Evolutionary conservation across 805 yeast genomes (phyloP).

Genomic region (Nakazawaea molendinolei): DNA sequence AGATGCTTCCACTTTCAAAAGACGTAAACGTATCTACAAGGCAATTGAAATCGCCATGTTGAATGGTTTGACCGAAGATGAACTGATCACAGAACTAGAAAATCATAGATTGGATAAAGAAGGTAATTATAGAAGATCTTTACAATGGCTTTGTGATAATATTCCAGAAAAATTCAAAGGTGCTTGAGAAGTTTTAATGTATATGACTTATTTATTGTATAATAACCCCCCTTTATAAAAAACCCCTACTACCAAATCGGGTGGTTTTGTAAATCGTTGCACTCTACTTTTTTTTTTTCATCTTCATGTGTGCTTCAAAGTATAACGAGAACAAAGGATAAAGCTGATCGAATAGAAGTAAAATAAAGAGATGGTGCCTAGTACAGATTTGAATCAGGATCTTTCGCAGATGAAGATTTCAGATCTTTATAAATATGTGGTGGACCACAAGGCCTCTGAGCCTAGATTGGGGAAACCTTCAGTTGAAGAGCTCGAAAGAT

Average conservation of each 20-base stretch:
- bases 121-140: constrained; percentile 23
- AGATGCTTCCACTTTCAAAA: constrained; percentile 42
- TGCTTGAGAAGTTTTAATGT: too few relatives aligned
- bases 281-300: too few relatives aligned
- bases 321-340: too few relatives aligned
- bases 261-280: too few relatives aligned
- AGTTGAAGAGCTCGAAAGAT: not conserved
- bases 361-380: too few relatives aligned
- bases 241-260: too few relatives aligned
- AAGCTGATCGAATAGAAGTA: too few relatives aligned
- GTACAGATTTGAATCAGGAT: not conserved
- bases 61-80: constrained; percentile 26
- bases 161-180: constrained; percentile 22
- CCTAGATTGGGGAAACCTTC: not conserved
- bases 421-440: constrained; percentile 4
- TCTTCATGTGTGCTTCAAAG: too few relatives aligned
- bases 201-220: too few relatives aligned
- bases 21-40: constrained; percentile 47
- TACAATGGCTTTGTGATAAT: constrained; percentile 25
- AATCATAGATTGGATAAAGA: constrained; percentile 24
- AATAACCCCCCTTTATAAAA: too few relatives aligned
- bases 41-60: constrained; percentile 37
- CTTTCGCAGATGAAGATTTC: constrained; percentile 4
- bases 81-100: constrained; percentile 28
- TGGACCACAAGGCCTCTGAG: not conserved